Conservation (phyloP, 768 basidiomycete genomes). For the Rhizopogon vinicolor region DNA sequence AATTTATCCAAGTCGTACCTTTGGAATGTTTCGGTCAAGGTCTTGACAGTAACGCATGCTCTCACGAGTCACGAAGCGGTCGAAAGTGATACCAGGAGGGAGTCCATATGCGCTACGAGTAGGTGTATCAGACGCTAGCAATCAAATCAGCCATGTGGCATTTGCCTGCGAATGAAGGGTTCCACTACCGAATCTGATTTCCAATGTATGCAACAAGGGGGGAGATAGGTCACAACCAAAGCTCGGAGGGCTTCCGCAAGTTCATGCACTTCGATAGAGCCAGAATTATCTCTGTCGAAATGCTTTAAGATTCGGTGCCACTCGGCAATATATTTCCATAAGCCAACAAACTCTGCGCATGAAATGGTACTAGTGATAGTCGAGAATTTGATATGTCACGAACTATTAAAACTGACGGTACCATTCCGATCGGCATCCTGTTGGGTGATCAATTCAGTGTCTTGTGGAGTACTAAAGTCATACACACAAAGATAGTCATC, state of each 20-base stretch:
- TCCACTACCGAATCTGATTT: conserved; percentile 71
- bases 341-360: conserved; percentile 62
- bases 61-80: conserved; percentile 84
- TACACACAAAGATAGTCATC: conserved; percentile 75
- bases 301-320: conserved; percentile 84
- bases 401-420: conserved; percentile 74
- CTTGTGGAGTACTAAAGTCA: background rate
- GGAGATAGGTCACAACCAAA: conserved; percentile 81
- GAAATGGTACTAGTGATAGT: background rate
- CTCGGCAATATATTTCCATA: conserved; percentile 86
- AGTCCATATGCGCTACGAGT: conserved; percentile 46
- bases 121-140: conserved; percentile 52
- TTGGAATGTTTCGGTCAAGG: conserved; percentile 76
- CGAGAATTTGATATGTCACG: background rate
- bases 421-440: conserved; percentile 79
- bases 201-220: conserved; percentile 53
- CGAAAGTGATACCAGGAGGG: conserved; percentile 77
- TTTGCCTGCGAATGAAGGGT: background rate
- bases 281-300: conserved; percentile 75
- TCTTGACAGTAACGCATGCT: conserved; percentile 78
- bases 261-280: conserved; percentile 76
- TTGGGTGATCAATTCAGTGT: background rate
- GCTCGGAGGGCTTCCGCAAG: conserved; percentile 66
- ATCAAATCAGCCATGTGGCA: background rate
- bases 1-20: conserved; percentile 37